A percentile compares a stretch with the other conserved stretches of the same genome.
phyloP scores from a whole-genome alignment of 108 stramenopile species.

The Mayamaea pseudoterrestris region DNA sequence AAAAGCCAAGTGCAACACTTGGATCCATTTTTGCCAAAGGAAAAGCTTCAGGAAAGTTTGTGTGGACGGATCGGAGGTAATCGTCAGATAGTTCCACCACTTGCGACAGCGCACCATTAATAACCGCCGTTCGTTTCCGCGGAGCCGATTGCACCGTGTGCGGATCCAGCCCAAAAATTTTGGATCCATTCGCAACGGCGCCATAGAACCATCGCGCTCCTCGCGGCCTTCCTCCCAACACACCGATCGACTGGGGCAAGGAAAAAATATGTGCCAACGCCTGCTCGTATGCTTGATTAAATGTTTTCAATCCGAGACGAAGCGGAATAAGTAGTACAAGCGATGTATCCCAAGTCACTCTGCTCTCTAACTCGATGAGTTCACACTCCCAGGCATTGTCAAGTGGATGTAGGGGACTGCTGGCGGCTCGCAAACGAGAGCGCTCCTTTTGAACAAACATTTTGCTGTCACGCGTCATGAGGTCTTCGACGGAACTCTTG shows the following conservation, averaged over 20 bases:
- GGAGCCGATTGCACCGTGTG: conserved; percentile 75
- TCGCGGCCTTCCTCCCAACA: conserved; percentile 78
- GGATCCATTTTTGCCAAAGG: conserved; percentile 71
- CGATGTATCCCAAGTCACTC: conserved; percentile 52
- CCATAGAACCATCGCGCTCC: conserved; percentile 88
- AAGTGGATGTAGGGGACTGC: no score
- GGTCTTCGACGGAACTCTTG: conserved; percentile 41
- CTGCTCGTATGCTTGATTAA: conserved; percentile 42
- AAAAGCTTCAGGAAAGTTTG: conserved; percentile 32
- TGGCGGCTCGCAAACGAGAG: conserved; percentile 1
- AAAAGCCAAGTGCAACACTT: conserved; percentile 78
- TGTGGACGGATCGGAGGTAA: conserved; percentile 65
- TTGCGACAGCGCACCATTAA: conserved; percentile 6
- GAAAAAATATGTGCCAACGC: conserved; percentile 42
- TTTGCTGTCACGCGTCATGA: conserved; percentile 29
- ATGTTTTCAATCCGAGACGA: conserved; percentile 52
- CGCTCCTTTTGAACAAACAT: background rate
- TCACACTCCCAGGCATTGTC: conserved; percentile 12
- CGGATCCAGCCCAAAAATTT: conserved; percentile 77
- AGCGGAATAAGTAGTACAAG: conserved; percentile 65
- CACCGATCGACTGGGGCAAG: conserved; percentile 72
- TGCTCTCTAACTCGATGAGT: background rate
- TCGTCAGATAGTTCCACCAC: conserved; percentile 42
- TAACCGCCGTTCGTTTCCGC: conserved; percentile 15
- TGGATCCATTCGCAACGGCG: conserved; percentile 46